These are phyloP conservation scores for Pythium plurisporium DNA, from an alignment of 352 stramenopile species.

Conservation along the genomic window DNA sequence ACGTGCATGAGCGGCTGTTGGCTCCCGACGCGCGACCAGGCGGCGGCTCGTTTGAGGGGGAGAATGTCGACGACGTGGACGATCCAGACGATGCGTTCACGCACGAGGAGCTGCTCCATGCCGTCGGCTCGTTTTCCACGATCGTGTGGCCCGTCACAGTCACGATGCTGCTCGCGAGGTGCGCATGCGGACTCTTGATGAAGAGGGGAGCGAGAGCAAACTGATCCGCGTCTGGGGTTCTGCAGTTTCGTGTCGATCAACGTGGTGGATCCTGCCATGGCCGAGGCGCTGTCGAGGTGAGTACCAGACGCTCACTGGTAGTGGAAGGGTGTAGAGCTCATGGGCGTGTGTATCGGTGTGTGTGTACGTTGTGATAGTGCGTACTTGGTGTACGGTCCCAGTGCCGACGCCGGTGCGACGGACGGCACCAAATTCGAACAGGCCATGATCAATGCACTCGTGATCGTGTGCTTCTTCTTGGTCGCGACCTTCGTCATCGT, in stretches of 20 bases:
- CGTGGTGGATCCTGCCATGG: constrained; percentile 70
- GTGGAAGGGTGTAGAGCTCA: no score
- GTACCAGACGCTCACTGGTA: no score
- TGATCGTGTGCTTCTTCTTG: constrained; percentile 88
- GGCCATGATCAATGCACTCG: constrained; percentile 83
- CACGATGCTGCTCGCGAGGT: constrained; percentile 85
- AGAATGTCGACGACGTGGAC: constrained; percentile 14
- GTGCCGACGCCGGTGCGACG: constrained; percentile 44
- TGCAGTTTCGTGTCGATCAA: constrained; percentile 76
- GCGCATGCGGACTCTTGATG: no score
- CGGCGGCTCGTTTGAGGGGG: background rate
- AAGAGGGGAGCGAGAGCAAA: no score
- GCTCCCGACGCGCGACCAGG: background rate
- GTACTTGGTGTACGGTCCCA: constrained; percentile 75
- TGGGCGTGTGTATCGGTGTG: background rate
- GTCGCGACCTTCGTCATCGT: constrained; percentile 90
- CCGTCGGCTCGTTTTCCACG: constrained; percentile 80
- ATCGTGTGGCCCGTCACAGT: constrained; percentile 73
- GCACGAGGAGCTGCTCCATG: constrained; percentile 81
- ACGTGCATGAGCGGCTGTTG: constrained; percentile 17
- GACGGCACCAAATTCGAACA: constrained; percentile 67
- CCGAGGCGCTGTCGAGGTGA: constrained; percentile 70
- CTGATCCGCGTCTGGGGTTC: background rate
- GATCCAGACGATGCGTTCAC: constrained; percentile 50
- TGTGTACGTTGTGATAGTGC: constrained; percentile 48